Evolutionary conservation across 148 eudicot genomes (phyloP).

Genomic region (Linanthus parryae): DNA sequence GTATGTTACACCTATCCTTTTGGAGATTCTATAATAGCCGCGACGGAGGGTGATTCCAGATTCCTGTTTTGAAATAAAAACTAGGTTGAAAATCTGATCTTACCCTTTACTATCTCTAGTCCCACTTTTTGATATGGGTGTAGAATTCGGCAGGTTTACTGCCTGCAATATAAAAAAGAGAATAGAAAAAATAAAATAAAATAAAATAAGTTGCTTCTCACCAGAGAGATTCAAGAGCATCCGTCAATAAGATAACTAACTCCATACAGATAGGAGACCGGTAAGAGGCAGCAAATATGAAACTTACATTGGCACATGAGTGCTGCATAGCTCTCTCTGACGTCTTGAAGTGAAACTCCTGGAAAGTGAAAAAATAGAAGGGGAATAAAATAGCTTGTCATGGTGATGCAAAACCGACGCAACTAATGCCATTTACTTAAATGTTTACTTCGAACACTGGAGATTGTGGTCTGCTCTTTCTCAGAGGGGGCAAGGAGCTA

Average conservation of each 20-base stretch:
- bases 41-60: too few species aligned
- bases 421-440: too few species aligned
- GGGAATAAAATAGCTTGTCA: too few species aligned
- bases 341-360: too few species aligned
- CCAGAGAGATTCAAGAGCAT: neutral
- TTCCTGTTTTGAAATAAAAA: too few species aligned
- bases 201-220: neutral
- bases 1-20: too few species aligned
- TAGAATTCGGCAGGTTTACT: neutral
- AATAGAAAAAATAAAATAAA: neutral
- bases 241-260: neutral
- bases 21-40: too few species aligned
- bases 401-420: too few species aligned
- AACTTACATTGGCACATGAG: too few species aligned
- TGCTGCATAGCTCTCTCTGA: too few species aligned
- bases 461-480: conserved; percentile 29
- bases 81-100: neutral
- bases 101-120: neutral
- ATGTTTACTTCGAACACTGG: conserved; percentile 41
- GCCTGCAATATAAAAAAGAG: neutral
- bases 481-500: conserved; percentile 26
- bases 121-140: neutral
- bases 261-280: neutral
- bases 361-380: too few species aligned
- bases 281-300: neutral